These are phyloP conservation scores for Elsinoe arachidis DNA, from an alignment of 2,329 filamentous ascomycete species.

Conservation along the genomic window DNA sequence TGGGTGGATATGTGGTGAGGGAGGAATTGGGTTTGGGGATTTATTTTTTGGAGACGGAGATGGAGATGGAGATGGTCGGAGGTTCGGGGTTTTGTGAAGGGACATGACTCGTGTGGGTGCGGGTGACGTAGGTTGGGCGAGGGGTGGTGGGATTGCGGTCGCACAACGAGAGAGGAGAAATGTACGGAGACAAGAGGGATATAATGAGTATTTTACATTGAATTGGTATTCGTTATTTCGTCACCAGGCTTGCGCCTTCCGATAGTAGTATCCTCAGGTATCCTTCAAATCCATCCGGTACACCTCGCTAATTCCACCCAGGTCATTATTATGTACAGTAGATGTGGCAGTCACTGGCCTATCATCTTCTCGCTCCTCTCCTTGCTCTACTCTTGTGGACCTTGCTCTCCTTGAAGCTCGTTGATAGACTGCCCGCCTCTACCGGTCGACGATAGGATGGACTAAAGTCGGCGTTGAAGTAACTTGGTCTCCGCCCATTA, in stretches of 20 bases:
- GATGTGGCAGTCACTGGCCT: background rate
- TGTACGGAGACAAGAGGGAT: background rate
- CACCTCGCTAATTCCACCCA: background rate
- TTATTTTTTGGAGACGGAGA: background rate
- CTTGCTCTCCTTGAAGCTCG: constrained; percentile 5
- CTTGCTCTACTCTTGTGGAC: constrained; percentile 9
- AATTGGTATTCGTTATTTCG: background rate
- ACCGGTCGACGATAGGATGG: constrained; percentile 1
- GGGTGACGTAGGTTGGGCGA: background rate
- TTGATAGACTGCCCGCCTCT: constrained; percentile 13
- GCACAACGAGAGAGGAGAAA: background rate
- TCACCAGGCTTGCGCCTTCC: background rate
- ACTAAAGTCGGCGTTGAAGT: constrained; percentile 12
- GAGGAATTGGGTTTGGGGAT: background rate
- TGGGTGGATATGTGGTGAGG: background rate
- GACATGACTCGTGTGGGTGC: background rate
- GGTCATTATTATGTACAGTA: constrained; percentile 12
- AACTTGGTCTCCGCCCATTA: constrained; percentile 15
- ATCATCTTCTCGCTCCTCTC: constrained; percentile 5
- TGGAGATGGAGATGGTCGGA: background rate
- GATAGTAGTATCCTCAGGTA: background rate
- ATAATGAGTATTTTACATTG: background rate
- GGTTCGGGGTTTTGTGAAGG: background rate
- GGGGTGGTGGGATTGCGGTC: too few relatives aligned
- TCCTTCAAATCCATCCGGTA: background rate